Base-by-base conservation (phyloP, 1,139 yeast species). In the Kodamaea fungicola region DNA sequence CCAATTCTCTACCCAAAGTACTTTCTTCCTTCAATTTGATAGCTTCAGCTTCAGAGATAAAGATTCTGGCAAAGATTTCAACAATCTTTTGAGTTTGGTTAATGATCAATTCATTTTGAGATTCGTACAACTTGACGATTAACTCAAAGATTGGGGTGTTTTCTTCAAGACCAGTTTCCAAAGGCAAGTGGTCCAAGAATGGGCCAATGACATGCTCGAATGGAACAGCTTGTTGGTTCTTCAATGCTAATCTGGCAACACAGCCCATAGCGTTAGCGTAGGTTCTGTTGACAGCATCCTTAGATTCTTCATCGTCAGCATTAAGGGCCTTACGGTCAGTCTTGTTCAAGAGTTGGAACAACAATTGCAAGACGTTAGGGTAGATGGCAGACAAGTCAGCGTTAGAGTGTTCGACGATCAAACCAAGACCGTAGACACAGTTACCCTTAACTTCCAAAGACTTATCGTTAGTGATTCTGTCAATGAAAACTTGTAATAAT, bases 191-290 rank as follows among this genome's bases (percentile, higher is more conserved):
- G 37, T 71, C 67, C 46, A 90, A 69, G 52, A 94, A 71, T 29
- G 83, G 85, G 31, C 89, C 88, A 38, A 92, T 61, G 26, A 92
- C 85, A 49, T 82, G 95, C 44, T 76, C 78, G 52, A 89, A 66
- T 43, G 97, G 97, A 47, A 92, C 81, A 32, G 83, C 76, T 38
- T 67, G 67, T 53, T 79, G 80, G 59, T 85, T 77, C 59, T 83
- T 83, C 60, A 86, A 69, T 13, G 87, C 76, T 87, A 92, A 76
- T 66, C 98, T 82, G 25, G 96, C 89, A 43, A 90, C 95, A 75
- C 98, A 92, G 33, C 99, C 99, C 62, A 95, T 85, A 6, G 96
- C 96, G 61, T 92, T 92, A 44, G 97, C 96, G 51, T 80, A 78
- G 9, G 95, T 80, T 64, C 97, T 78, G 62, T 84, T 81, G 48